Percentiles rank a stretch among this genome's conserved stretches.
Evolutionary conservation across 768 basidiomycete genomes (phyloP).

Genomic region (Phylloporus sp.): DNA sequence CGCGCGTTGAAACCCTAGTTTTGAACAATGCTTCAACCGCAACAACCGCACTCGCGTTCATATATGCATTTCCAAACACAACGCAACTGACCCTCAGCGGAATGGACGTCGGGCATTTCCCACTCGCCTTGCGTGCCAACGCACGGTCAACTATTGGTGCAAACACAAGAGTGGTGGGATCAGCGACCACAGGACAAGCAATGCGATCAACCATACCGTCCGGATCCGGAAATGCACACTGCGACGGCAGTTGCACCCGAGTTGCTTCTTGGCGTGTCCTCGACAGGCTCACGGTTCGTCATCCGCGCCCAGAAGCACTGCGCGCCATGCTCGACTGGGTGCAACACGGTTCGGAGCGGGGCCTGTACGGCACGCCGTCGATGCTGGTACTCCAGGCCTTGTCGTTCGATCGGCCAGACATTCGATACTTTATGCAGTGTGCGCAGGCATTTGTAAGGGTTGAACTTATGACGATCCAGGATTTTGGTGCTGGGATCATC

Average conservation of each 20-base stretch:
- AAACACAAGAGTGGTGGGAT: not conserved
- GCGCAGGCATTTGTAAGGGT: constrained; percentile 11
- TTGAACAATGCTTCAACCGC: constrained; percentile 25
- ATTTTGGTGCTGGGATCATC: not conserved
- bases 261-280: constrained; percentile 18
- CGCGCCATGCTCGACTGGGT: constrained; percentile 22
- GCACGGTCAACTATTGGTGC: not conserved
- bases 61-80: constrained; percentile 25
- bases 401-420: constrained; percentile 12
- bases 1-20: constrained; percentile 25
- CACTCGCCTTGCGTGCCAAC: constrained; percentile 11
- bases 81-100: constrained; percentile 23
- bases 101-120: constrained; percentile 25
- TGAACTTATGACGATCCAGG: constrained; percentile 10
- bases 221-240: not conserved
- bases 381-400: constrained; percentile 17
- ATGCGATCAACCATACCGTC: constrained; percentile 1
- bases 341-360: constrained; percentile 8
- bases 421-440: constrained; percentile 13
- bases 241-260: constrained; percentile 5
- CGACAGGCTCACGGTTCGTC: constrained; percentile 19
- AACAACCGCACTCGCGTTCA: constrained; percentile 21
- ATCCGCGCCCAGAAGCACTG: constrained; percentile 21
- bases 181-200: not conserved
- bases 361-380: not conserved